These are phyloP conservation scores for Gossypium australe DNA, from an alignment of 345 rosid species.

Conservation along the genomic window DNA sequence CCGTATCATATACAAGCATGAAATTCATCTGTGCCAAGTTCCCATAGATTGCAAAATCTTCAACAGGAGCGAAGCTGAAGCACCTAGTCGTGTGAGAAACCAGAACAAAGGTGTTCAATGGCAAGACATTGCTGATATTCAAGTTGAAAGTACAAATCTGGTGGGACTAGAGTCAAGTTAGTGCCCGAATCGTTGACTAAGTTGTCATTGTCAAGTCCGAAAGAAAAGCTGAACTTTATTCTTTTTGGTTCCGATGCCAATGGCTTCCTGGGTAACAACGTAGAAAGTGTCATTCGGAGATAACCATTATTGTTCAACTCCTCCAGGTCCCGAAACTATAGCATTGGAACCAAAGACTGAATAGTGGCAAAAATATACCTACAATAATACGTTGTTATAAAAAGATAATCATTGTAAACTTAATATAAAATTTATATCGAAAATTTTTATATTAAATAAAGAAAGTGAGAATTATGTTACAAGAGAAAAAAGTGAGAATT, in stretches of 20 bases:
- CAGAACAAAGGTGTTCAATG: slow-evolving; percentile 30
- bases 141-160: slow-evolving; percentile 18
- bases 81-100: slow-evolving; percentile 26
- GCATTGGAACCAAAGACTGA: slow-evolving; percentile 34
- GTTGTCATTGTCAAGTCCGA: slow-evolving; percentile 28
- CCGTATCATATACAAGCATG: slow-evolving; percentile 45
- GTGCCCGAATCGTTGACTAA: slow-evolving; percentile 62
- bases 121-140: slow-evolving; percentile 15
- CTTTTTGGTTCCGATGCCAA: slow-evolving; percentile 33
- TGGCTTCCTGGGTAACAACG: slow-evolving; percentile 31
- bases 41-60: slow-evolving; percentile 25
- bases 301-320: slow-evolving; percentile 15
- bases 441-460: too few species aligned
- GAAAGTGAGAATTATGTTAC: too few species aligned
- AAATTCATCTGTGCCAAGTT: slow-evolving; percentile 46
- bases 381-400: too few species aligned
- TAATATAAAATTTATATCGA: too few species aligned
- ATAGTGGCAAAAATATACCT: too few species aligned
- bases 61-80: slow-evolving; percentile 22
- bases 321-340: slow-evolving; percentile 8
- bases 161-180: slow-evolving; percentile 37
- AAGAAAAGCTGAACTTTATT: slow-evolving; percentile 25
- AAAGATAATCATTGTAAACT: too few species aligned
- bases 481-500: too few species aligned
- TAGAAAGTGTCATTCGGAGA: slow-evolving; percentile 36